Conservation (phyloP, 2,329 filamentous ascomycete genomes). For the Colletotrichum graminicola region DNA sequence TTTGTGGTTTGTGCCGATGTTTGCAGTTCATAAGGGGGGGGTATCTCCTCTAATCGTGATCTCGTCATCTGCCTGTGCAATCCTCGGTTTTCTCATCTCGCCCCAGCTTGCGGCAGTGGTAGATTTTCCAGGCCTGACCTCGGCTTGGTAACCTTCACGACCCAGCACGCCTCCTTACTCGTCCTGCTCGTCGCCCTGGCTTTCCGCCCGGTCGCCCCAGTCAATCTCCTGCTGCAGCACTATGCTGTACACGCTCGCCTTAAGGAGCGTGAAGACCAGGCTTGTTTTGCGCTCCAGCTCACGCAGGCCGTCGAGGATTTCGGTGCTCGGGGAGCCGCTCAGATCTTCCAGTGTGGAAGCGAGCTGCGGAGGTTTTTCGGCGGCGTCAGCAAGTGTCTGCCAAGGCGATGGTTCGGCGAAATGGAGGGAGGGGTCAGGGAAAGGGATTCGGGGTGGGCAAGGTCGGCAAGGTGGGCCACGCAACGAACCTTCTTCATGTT, state of each 20-base stretch:
- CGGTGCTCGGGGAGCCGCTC: conserved; percentile 78
- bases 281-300: conserved; percentile 95
- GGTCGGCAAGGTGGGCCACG: conserved; percentile 2
- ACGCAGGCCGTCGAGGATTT: conserved; percentile 87
- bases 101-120: background rate
- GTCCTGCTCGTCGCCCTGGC: conserved; percentile 46
- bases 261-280: conserved; percentile 93
- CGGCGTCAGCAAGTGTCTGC: background rate
- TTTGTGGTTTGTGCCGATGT: background rate
- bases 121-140: background rate
- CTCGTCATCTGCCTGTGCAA: conserved; percentile 4
- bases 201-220: conserved; percentile 67
- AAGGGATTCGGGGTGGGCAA: too few species aligned
- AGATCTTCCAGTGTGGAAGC: conserved; percentile 72
- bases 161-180: conserved; percentile 36
- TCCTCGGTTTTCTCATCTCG: background rate
- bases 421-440: background rate
- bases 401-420: background rate
- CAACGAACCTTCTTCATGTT: conserved; percentile 87
- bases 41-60: conserved; percentile 19
- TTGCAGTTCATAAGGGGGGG: conserved; percentile 9
- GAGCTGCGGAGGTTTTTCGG: conserved; percentile 58
- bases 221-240: conserved; percentile 97
- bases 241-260: conserved; percentile 98
- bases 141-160: background rate